Conservation (phyloP, 2,329 filamentous ascomycete species). For the Onygenales sp. region DNA sequence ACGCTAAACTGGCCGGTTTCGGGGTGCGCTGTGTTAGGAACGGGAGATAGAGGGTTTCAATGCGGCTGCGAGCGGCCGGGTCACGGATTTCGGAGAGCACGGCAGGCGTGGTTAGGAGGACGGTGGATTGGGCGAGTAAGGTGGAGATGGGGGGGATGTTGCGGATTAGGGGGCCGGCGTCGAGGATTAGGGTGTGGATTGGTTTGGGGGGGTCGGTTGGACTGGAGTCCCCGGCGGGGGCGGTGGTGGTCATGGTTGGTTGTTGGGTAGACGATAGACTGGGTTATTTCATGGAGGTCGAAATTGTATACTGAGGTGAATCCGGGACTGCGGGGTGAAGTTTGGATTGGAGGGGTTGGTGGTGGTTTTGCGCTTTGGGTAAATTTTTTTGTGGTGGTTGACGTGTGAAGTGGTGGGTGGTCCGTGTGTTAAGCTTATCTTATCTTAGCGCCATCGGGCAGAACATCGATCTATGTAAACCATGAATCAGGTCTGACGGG, state of each 20-base stretch:
- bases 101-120: conserved; percentile 71
- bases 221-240: not conserved
- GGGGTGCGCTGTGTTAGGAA: conserved; percentile 74
- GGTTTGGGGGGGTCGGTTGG: conserved; percentile 43
- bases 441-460: not conserved
- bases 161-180: conserved; percentile 87
- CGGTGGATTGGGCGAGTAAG: conserved; percentile 65
- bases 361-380: not conserved
- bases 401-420: not conserved
- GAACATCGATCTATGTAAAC: not conserved
- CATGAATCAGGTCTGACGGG: no score
- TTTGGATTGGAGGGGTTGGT: conserved; percentile 9
- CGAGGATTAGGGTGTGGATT: conserved; percentile 75
- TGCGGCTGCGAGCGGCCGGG: conserved; percentile 64
- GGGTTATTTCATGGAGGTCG: not conserved
- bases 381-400: not conserved
- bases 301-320: conserved; percentile 1
- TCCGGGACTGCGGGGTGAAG: conserved; percentile 17
- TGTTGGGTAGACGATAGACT: not conserved
- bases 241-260: conserved; percentile 16
- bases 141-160: conserved; percentile 81
- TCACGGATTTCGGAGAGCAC: conserved; percentile 85
- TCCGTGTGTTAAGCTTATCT: conserved; percentile 1
- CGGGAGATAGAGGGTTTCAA: conserved; percentile 76
- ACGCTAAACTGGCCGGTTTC: conserved; percentile 63